A percentile compares a stretch with the other conserved stretches of the same genome.
These are phyloP conservation scores for Aspergillus bombycis DNA, from an alignment of 2,329 filamentous ascomycete genomes.

Conservation along the genomic window DNA sequence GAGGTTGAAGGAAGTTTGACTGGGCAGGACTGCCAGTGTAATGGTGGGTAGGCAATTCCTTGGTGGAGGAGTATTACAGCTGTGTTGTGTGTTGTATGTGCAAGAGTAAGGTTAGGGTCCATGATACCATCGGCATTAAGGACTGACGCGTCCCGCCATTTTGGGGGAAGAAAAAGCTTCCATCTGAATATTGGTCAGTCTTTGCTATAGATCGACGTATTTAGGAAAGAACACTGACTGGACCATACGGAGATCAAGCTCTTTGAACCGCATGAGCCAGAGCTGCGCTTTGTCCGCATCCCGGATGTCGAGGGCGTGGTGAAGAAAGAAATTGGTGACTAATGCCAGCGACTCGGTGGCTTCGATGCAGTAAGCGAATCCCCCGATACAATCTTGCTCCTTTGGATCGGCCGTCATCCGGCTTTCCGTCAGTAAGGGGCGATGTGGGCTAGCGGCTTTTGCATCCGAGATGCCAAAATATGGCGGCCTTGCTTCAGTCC, in stretches of 20 bases:
- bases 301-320: conserved; percentile 33
- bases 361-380: conserved; percentile 27
- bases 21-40: conserved; percentile 33
- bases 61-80: conserved; percentile 55
- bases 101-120: conserved; percentile 55
- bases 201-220: too few relatives aligned
- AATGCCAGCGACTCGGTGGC: conserved; percentile 40
- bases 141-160: conserved; percentile 37
- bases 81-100: conserved; percentile 55
- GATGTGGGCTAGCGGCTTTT: conserved; percentile 12
- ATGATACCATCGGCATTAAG: conserved; percentile 41
- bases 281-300: conserved; percentile 33
- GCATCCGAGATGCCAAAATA: conserved; percentile 47
- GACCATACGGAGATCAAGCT: conserved; percentile 34
- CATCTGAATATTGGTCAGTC: conserved; percentile 5
- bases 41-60: conserved; percentile 46
- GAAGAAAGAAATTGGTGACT: conserved; percentile 41
- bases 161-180: conserved; percentile 34
- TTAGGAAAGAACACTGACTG: conserved; percentile 15
- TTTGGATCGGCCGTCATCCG: background rate
- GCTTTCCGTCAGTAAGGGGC: background rate
- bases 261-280: conserved; percentile 37
- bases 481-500: conserved; percentile 33
- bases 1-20: conserved; percentile 49
- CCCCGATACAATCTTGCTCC: conserved; percentile 22